Evolutionary conservation across 441 rosid genomes (phyloP).

Genomic region (Kokia cookei): DNA sequence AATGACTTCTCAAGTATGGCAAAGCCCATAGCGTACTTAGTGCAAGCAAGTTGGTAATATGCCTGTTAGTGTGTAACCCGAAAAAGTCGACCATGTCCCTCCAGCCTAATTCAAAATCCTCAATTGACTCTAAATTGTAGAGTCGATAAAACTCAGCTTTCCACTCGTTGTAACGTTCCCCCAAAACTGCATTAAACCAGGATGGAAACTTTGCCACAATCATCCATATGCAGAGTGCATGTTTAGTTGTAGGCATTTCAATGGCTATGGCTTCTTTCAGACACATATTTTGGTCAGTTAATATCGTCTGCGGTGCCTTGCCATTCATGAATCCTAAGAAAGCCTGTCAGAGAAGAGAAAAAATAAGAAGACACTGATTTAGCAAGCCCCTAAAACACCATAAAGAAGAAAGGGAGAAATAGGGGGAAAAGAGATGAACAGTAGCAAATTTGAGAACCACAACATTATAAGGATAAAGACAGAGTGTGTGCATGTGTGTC

Average conservation of each 20-base stretch:
- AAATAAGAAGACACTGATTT: conserved; percentile 14
- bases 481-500: not conserved
- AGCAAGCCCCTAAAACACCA: not conserved
- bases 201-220: conserved; percentile 92
- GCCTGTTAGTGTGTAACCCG: conserved; percentile 86
- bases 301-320: conserved; percentile 85
- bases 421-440: not conserved
- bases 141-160: conserved; percentile 84
- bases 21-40: conserved; percentile 78
- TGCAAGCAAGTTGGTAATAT: conserved; percentile 59
- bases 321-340: conserved; percentile 86
- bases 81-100: conserved; percentile 81
- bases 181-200: conserved; percentile 90
- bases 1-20: conserved; percentile 83
- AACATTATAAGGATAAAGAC: not conserved
- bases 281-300: conserved; percentile 89
- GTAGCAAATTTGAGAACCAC: not conserved
- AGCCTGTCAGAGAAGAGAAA: conserved; percentile 35
- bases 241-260: conserved; percentile 84
- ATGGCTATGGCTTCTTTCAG: conserved; percentile 88
- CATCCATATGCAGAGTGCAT: conserved; percentile 98
- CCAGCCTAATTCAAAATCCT: conserved; percentile 92
- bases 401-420: not conserved
- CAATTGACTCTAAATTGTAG: conserved; percentile 73
- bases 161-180: conserved; percentile 93